phyloP scores from a whole-genome alignment of 257 asterid genomes.

The Solanum medicagineum region DNA sequence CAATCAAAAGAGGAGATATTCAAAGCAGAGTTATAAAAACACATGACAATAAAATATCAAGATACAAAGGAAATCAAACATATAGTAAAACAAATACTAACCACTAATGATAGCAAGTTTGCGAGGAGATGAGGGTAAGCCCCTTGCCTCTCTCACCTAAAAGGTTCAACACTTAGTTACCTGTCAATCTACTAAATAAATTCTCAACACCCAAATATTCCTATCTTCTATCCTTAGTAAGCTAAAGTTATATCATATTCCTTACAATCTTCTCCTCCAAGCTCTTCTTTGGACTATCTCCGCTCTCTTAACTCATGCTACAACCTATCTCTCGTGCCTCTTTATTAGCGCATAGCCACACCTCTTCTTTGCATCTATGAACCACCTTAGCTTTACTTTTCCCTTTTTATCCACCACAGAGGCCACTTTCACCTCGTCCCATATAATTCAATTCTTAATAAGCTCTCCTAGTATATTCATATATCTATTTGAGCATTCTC shows the following conservation, averaged over 20 bases:
- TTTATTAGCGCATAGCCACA: too few relatives aligned
- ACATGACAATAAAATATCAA: too few relatives aligned
- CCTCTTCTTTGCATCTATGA: background rate
- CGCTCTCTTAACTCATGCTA: background rate
- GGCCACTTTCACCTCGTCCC: background rate
- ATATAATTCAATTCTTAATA: background rate
- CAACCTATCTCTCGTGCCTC: background rate
- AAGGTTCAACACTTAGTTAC: background rate
- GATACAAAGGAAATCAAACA: background rate
- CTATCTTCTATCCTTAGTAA: background rate
- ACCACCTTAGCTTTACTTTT: background rate
- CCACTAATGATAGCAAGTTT: background rate
- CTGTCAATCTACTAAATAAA: background rate
- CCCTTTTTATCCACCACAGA: background rate
- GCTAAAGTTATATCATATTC: background rate
- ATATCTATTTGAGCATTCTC: background rate
- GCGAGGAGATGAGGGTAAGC: background rate
- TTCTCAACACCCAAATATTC: background rate
- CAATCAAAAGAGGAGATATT: background rate
- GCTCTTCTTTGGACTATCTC: background rate
- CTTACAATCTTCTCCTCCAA: rapidly evolving
- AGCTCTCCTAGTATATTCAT: background rate
- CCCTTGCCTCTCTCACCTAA: too few relatives aligned
- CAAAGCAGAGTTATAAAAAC: too few relatives aligned
- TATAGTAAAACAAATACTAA: background rate